Conservation (phyloP, 176 grass and related monocot genomes). For the Zoysia japonica region DNA sequence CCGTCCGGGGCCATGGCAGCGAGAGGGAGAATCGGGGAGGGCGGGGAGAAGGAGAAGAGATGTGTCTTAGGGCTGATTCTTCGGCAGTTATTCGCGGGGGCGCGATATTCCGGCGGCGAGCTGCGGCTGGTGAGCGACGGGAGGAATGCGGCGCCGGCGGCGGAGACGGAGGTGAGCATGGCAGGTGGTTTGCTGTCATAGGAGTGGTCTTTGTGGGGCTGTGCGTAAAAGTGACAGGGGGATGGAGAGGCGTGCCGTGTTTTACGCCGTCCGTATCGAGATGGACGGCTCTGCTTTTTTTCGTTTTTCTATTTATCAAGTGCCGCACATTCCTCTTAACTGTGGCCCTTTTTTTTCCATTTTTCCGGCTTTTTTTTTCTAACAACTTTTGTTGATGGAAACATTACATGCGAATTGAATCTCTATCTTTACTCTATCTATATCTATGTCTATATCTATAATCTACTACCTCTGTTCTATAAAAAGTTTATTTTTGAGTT, state of each 20-base stretch:
- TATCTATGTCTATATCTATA: no score
- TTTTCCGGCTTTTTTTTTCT: background rate
- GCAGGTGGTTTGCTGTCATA: conserved; percentile 25
- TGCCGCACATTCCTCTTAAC: background rate
- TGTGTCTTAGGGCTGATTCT: background rate
- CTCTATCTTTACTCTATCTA: no score
- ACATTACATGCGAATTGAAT: no score
- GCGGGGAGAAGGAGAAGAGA: background rate
- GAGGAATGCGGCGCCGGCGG: conserved; percentile 6
- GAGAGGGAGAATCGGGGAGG: background rate
- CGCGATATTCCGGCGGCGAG: background rate
- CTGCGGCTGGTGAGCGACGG: conserved; percentile 6
- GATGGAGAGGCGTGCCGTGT: conserved; percentile 17
- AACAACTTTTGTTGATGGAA: no score
- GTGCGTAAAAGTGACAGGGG: conserved; percentile 21
- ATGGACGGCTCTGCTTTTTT: conserved; percentile 40
- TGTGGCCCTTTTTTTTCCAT: background rate
- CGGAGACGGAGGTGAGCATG: conserved; percentile 41
- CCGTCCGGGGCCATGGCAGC: conserved; percentile 48
- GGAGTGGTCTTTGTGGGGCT: conserved; percentile 4
- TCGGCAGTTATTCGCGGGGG: background rate
- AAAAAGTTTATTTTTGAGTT: no score
- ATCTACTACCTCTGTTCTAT: no score
- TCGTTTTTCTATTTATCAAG: background rate
- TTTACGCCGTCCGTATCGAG: conserved; percentile 57